These are phyloP conservation scores for Dichotomopilus funicola DNA, from an alignment of 2,329 filamentous ascomycete genomes.

Conservation along the genomic window DNA sequence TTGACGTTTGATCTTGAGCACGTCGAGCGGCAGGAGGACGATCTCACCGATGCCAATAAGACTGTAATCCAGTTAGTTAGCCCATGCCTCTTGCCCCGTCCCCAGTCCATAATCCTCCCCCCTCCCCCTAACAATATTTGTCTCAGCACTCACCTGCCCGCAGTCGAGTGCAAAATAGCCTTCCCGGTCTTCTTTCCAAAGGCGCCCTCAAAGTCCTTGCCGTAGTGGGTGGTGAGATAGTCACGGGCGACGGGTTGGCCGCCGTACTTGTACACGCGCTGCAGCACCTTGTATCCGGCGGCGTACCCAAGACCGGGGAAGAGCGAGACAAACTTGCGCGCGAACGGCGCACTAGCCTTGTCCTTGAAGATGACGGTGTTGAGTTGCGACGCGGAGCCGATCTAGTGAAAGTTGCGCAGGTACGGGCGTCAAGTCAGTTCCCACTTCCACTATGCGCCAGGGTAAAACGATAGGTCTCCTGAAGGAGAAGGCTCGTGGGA, in stretches of 20 bases:
- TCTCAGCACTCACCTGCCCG: conserved; percentile 60
- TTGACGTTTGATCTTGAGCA: conserved; percentile 99
- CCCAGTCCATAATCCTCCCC: no score
- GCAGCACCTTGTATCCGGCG: conserved; percentile 94
- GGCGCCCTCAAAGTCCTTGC: conserved; percentile 73
- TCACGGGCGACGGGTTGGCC: conserved; percentile 93
- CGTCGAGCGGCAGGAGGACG: conserved; percentile 86
- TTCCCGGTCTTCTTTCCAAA: conserved; percentile 98
- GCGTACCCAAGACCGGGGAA: conserved; percentile 97
- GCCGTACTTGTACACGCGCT: conserved; percentile 98
- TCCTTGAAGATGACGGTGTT: conserved; percentile 94
- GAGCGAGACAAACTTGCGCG: conserved; percentile 83
- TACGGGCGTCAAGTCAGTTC: background rate
- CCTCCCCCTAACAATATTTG: conserved; percentile 32
- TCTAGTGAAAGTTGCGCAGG: conserved; percentile 31
- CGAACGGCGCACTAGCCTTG: conserved; percentile 63
- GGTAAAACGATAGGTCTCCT: background rate
- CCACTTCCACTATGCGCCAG: background rate
- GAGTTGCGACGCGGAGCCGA: conserved; percentile 56
- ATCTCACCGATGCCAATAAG: conserved; percentile 97
- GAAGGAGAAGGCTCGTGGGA: background rate
- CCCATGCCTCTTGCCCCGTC: background rate
- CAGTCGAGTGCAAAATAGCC: conserved; percentile 94
- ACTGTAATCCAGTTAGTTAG: conserved; percentile 38
- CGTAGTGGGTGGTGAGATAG: conserved; percentile 74